phyloP scores from a whole-genome alignment of 768 basidiomycete genomes.

The Cubamyces sp. region DNA sequence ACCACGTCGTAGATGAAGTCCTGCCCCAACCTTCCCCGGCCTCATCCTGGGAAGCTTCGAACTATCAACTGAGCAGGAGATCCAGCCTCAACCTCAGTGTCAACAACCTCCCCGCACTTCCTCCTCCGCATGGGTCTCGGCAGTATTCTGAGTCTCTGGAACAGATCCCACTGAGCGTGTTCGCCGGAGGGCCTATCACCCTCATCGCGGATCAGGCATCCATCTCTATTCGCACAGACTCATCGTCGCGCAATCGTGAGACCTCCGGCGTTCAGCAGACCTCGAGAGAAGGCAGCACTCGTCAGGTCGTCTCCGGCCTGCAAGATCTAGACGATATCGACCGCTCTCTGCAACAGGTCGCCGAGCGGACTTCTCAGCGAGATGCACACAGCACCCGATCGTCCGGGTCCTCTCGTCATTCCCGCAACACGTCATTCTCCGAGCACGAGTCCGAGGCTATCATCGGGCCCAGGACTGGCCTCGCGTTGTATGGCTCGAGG shows the following conservation, averaged over 20 bases:
- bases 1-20: not conserved
- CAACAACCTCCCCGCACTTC: slow-evolving; percentile 18
- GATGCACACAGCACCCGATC: slow-evolving; percentile 13
- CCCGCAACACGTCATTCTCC: slow-evolving; percentile 15
- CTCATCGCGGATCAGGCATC: slow-evolving; percentile 7
- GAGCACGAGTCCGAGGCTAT: slow-evolving; percentile 4
- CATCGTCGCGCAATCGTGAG: not conserved
- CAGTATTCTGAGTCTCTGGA: slow-evolving; percentile 2
- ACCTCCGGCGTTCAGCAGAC: slow-evolving; percentile 4
- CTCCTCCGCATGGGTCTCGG: slow-evolving; percentile 1
- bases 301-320: slow-evolving; percentile 23
- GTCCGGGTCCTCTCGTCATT: slow-evolving; percentile 15
- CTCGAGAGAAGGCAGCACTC: slow-evolving; percentile 13
- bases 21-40: slow-evolving; percentile 21
- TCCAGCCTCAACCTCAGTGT: slow-evolving; percentile 23
- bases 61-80: slow-evolving; percentile 7
- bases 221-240: slow-evolving; percentile 8
- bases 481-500: slow-evolving; percentile 24
- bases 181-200: slow-evolving; percentile 11
- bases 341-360: slow-evolving; percentile 17
- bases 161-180: slow-evolving; percentile 14
- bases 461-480: slow-evolving; percentile 22
- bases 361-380: not conserved
- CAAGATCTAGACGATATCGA: slow-evolving; percentile 24
- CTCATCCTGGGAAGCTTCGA: slow-evolving; percentile 24